These are phyloP conservation scores for Moesziomyces aphidis DNA, from an alignment of 1,284 basidiomycete species.

Conservation along the genomic window DNA sequence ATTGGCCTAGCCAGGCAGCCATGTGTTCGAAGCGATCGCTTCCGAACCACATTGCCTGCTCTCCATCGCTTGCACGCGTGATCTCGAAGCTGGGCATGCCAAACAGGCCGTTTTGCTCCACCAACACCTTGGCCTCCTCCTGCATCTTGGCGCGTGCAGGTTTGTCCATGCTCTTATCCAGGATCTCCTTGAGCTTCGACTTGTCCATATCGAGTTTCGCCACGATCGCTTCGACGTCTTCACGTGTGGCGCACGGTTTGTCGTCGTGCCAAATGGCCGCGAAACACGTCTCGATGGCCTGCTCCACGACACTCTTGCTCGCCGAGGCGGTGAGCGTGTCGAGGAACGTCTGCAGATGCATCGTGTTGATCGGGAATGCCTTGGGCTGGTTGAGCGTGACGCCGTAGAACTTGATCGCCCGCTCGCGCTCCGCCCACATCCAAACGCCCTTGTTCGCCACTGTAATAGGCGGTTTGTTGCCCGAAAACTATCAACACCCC, in stretches of 20 bases:
- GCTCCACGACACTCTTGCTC: constrained; percentile 10
- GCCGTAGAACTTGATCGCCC: constrained; percentile 54
- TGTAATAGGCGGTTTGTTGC: constrained; percentile 62
- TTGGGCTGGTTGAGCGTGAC: constrained; percentile 51
- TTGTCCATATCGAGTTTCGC: constrained; percentile 13
- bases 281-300: constrained; percentile 39
- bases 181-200: constrained; percentile 11
- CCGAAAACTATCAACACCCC: constrained; percentile 25
- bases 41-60: constrained; percentile 42
- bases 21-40: constrained; percentile 57
- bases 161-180: constrained; percentile 23
- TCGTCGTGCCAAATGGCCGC: constrained; percentile 56
- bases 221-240: constrained; percentile 42
- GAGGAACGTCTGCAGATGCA: constrained; percentile 50
- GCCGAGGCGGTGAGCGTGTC: constrained; percentile 17
- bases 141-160: constrained; percentile 19
- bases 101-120: constrained; percentile 45
- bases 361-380: constrained; percentile 61
- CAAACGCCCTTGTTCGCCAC: constrained; percentile 61
- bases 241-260: constrained; percentile 19
- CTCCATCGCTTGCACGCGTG: constrained; percentile 26
- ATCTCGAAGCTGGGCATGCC: constrained; percentile 55
- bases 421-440: constrained; percentile 53
- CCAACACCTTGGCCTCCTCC: constrained; percentile 35
- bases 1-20: constrained; percentile 43